phyloP scores from a whole-genome alignment of 202 grass and related monocot species.

The Setaria viridis region DNA sequence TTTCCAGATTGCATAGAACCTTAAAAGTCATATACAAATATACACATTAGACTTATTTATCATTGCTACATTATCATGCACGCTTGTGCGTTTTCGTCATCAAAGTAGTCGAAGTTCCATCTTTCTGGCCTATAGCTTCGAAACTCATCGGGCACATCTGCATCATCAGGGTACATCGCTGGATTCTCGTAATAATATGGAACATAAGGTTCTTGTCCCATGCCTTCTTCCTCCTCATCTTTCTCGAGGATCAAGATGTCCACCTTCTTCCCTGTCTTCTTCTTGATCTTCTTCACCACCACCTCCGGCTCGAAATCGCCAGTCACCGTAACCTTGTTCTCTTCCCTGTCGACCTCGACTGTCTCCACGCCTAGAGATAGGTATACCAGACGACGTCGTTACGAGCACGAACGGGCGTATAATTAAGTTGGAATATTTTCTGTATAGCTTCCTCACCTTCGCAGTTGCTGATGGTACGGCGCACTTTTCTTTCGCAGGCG shows the following conservation, averaged over 20 bases:
- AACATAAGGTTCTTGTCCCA: slow-evolving; percentile 3
- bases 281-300: slow-evolving; percentile 60
- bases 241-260: slow-evolving; percentile 47
- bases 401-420: background rate
- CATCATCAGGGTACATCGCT: slow-evolving; percentile 39
- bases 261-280: slow-evolving; percentile 64
- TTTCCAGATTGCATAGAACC: too few relatives aligned
- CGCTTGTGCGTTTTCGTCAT: slow-evolving; percentile 56
- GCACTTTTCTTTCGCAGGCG: slow-evolving; percentile 61
- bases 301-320: slow-evolving; percentile 56
- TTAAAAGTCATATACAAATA: too few relatives aligned
- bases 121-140: background rate
- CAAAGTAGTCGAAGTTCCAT: slow-evolving; percentile 49
- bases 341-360: slow-evolving; percentile 59
- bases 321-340: slow-evolving; percentile 59
- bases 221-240: slow-evolving; percentile 21
- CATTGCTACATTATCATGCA: slow-evolving; percentile 47
- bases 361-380: slow-evolving; percentile 50
- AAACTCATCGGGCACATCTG: slow-evolving; percentile 31
- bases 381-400: background rate
- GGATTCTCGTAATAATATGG: slow-evolving; percentile 9
- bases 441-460: slow-evolving; percentile 37
- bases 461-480: slow-evolving; percentile 48
- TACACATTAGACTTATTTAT: background rate
- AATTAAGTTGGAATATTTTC: background rate